Evolutionary conservation across 495 filamentous ascomycete genomes (phyloP).

Genomic region (Aspergillus nanangensis): DNA sequence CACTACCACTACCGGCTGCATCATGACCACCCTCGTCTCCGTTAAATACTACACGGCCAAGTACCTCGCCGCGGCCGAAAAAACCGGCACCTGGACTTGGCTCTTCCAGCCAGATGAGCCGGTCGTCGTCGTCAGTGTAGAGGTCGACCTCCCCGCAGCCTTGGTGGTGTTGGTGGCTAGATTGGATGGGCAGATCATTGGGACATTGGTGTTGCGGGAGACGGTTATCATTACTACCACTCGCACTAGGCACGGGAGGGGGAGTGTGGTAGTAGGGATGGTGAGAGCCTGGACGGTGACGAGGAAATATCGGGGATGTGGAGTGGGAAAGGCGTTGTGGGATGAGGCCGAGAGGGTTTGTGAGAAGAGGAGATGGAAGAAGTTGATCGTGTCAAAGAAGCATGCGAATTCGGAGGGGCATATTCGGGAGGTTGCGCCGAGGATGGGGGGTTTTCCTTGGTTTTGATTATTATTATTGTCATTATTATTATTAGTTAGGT

Average conservation of each 20-base stretch:
- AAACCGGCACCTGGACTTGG: constrained; percentile 44
- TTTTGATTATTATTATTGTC: no score
- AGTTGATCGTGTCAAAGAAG: constrained; percentile 56
- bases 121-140: not conserved
- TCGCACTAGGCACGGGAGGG: not conserved
- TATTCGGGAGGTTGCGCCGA: constrained; percentile 18
- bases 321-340: constrained; percentile 65
- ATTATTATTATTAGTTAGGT: no score
- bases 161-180: no score
- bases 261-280: constrained; percentile 22
- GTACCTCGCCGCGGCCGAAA: constrained; percentile 54
- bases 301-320: constrained; percentile 58
- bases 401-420: constrained; percentile 60
- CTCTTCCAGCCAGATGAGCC: constrained; percentile 21
- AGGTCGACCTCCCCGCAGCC: constrained; percentile 42
- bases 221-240: not conserved
- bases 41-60: constrained; percentile 33
- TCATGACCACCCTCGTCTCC: constrained; percentile 39
- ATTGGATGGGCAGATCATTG: constrained; percentile 56
- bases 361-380: constrained; percentile 50
- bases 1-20: constrained; percentile 32
- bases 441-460: constrained; percentile 26
- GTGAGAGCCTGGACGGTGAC: constrained; percentile 75
- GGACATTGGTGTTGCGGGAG: constrained; percentile 42
- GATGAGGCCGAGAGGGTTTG: constrained; percentile 57